Evolutionary conservation across 2,329 filamentous ascomycete species (phyloP).

Genomic region (Epichloe gansuensis): DNA sequence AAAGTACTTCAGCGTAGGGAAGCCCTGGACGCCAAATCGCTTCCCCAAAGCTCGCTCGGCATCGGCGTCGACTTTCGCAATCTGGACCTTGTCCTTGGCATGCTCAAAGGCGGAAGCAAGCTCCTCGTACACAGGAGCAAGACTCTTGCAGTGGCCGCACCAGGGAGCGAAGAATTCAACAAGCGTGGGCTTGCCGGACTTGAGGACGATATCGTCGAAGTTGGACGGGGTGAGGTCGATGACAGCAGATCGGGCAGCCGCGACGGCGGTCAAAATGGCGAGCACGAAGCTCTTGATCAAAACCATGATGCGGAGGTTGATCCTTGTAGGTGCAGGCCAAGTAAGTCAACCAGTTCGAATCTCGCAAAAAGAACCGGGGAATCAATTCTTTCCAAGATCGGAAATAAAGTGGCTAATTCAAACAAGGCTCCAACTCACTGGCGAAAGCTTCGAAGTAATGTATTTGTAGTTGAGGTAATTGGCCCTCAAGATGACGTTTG

Average conservation of each 20-base stretch:
- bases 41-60: conserved; percentile 73
- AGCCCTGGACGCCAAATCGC: conserved; percentile 81
- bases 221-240: conserved; percentile 80
- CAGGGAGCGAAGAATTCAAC: conserved; percentile 98
- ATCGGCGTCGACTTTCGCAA: conserved; percentile 95
- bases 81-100: conserved; percentile 60
- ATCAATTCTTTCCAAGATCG: no score
- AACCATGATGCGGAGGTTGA: conserved; percentile 31
- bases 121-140: conserved; percentile 90
- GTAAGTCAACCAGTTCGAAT: not conserved
- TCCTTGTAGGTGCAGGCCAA: not conserved
- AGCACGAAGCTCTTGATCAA: conserved; percentile 48
- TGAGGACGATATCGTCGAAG: conserved; percentile 80
- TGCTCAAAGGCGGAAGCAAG: conserved; percentile 63
- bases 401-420: not conserved
- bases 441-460: not conserved
- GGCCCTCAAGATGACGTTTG: not conserved
- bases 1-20: conserved; percentile 96
- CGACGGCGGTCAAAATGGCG: conserved; percentile 39
- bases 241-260: conserved; percentile 66
- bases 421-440: not conserved
- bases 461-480: not conserved
- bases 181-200: conserved; percentile 87
- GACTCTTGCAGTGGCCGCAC: conserved; percentile 98
- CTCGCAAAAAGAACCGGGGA: no score